Evolutionary conservation across 805 yeast species (phyloP), one percentile per base, ranked within the genome.

Genomic region (Naumovozyma castellii): DNA sequence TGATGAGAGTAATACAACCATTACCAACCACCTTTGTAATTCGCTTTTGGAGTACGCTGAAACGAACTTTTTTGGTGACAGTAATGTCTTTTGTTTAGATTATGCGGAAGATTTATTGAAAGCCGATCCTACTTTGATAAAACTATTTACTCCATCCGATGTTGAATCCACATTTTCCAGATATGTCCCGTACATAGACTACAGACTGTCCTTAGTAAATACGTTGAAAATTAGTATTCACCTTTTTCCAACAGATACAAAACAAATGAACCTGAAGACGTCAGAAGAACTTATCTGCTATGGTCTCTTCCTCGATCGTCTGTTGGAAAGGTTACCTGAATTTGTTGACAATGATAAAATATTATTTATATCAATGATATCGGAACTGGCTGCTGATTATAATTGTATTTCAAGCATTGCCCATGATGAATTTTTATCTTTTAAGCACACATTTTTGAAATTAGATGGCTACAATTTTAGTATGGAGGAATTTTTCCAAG

Each of bases 151-250:
- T 1, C 50, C 53, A 0, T 43, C 46, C 8, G 43, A 53, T 6
- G 37, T 54, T 2, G 35, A 41, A 3, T 35, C 28, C 1, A 51
- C 59, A 34, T 40, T 61, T 18, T 39, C 34, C 0, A 48, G 55
- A 4, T 58, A 63, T 53, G 59, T 67, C 12, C 51, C 56, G 1
- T 19, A 30, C 2, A 46, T 65, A 27, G 69, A 67, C 42, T 53
- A 62, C 9, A 55, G 65, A 32, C 43, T 75, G 16, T 52, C 78
- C 0, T 50, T 74, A 18, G 70, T 75, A 0, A 75, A 73, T 47
- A 67, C 75, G 1, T 50, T 76, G 35, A 69, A 62, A 18, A 59
- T 64, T 10, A 69, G 65, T 39, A 57, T 70, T 1, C 66, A 64
- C 36, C 18, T 64, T 1, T 5, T 61, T 5, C 9, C 36, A 2